These are phyloP conservation scores for Microcyclosporella mali DNA, from an alignment of 2,329 filamentous ascomycete genomes.

Conservation along the genomic window DNA sequence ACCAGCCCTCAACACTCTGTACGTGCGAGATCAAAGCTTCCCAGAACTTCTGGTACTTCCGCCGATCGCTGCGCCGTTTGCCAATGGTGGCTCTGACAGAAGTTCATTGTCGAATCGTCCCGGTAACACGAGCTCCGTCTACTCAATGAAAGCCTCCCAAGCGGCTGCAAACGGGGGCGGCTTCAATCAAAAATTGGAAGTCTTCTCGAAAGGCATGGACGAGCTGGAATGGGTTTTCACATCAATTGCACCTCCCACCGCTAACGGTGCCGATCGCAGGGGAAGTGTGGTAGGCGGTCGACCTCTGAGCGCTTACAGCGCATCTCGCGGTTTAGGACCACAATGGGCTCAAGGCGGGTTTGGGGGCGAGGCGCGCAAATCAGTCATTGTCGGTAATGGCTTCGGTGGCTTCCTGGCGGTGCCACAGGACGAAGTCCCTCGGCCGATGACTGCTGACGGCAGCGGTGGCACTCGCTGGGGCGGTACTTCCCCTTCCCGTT, in stretches of 20 bases:
- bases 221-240: slow-evolving; percentile 65
- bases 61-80: slow-evolving; percentile 55
- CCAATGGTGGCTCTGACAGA: slow-evolving; percentile 22
- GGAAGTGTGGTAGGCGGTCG: slow-evolving; percentile 32
- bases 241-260: slow-evolving; percentile 47
- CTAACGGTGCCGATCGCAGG: slow-evolving; percentile 33
- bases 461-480: slow-evolving; percentile 13
- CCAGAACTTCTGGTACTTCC: slow-evolving; percentile 71
- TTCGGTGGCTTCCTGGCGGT: slow-evolving; percentile 61
- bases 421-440: slow-evolving; percentile 45
- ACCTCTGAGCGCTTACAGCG: slow-evolving; percentile 41
- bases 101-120: slow-evolving; percentile 24
- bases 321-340: slow-evolving; percentile 44
- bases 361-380: slow-evolving; percentile 53
- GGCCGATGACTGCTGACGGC: slow-evolving; percentile 27
- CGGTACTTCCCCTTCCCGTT: slow-evolving; percentile 2
- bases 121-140: slow-evolving; percentile 26
- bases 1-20: slow-evolving; percentile 67
- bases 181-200: slow-evolving; percentile 53
- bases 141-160: background rate
- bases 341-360: slow-evolving; percentile 45
- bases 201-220: slow-evolving; percentile 61
- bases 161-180: slow-evolving; percentile 16
- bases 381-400: slow-evolving; percentile 60
- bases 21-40: slow-evolving; percentile 79